A percentile compares a stretch with the other conserved stretches of the same genome.
phyloP scores from a whole-genome alignment of 2,329 filamentous ascomycete species.

The Alternaria dauci region DNA sequence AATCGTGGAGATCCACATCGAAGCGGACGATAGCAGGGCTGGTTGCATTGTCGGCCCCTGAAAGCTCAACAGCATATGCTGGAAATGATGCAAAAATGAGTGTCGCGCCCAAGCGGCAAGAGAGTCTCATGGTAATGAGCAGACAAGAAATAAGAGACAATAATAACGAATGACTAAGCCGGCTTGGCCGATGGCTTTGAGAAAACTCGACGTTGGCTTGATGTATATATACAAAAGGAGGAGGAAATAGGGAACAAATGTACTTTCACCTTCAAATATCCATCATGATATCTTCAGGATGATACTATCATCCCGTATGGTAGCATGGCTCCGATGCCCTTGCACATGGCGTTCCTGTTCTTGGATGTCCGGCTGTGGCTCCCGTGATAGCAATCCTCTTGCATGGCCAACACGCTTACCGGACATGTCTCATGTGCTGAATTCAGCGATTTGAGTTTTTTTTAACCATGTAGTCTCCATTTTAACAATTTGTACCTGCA shows the following conservation, averaged over 20 bases:
- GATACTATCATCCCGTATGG: neutral
- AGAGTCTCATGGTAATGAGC: neutral
- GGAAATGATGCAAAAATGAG: neutral
- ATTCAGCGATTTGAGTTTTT: neutral
- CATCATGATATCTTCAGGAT: neutral
- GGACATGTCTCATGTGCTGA: neutral
- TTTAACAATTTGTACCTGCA: neutral
- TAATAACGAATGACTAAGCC: neutral
- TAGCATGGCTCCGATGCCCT: neutral
- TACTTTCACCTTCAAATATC: neutral
- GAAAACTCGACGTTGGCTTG: neutral
- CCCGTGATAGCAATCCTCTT: neutral
- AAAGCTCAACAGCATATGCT: neutral
- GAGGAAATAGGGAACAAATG: neutral
- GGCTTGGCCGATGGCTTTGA: neutral
- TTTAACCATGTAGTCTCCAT: neutral
- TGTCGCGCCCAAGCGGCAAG: neutral
- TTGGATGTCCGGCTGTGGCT: neutral
- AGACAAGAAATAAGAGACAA: neutral
- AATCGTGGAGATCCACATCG: neutral
- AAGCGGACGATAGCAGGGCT: neutral
- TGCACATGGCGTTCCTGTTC: neutral
- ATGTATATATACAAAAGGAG: neutral
- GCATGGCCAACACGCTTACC: neutral
- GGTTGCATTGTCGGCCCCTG: neutral